Percentiles rank a stretch among this genome's conserved stretches.
These are phyloP conservation scores for Ophiognomonia clavigignenti-juglandacearum DNA, from an alignment of 2,329 filamentous ascomycete genomes.

Conservation along the genomic window DNA sequence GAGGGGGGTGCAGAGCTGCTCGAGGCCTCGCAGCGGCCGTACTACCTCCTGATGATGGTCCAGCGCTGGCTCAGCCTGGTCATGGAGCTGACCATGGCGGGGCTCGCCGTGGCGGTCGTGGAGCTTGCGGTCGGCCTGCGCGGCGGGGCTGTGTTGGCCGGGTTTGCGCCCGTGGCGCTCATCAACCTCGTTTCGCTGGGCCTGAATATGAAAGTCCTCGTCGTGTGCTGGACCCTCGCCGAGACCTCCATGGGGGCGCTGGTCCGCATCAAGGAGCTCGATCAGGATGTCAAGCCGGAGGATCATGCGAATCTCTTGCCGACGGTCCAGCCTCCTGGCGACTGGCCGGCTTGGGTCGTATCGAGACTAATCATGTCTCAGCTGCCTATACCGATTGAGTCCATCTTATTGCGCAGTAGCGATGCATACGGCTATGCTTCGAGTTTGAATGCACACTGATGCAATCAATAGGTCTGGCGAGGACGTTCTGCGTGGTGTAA, in stretches of 20 bases:
- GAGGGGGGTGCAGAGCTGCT: slow-evolving; percentile 33
- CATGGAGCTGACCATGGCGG: slow-evolving; percentile 45
- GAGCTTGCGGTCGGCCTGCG: slow-evolving; percentile 34
- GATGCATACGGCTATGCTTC: too few relatives aligned
- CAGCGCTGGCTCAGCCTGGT: slow-evolving; percentile 50
- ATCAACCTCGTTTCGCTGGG: slow-evolving; percentile 27
- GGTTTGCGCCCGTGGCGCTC: slow-evolving; percentile 32
- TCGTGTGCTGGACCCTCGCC: slow-evolving; percentile 22
- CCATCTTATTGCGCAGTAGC: too few relatives aligned
- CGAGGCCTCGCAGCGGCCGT: slow-evolving; percentile 46
- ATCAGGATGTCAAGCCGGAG: slow-evolving; percentile 16
- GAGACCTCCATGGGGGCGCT: slow-evolving; percentile 25
- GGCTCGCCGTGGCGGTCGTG: slow-evolving; percentile 39
- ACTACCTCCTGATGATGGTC: slow-evolving; percentile 46
- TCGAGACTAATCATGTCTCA: background rate
- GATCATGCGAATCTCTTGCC: slow-evolving; percentile 16
- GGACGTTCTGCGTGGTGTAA: too few relatives aligned
- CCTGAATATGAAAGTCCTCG: slow-evolving; percentile 20
- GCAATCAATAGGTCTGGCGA: too few relatives aligned
- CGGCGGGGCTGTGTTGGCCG: slow-evolving; percentile 26
- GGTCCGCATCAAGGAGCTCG: slow-evolving; percentile 21
- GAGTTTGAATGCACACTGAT: too few relatives aligned
- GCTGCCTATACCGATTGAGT: too few relatives aligned
- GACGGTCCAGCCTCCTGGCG: slow-evolving; percentile 1
- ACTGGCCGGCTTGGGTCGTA: background rate